Evolutionary conservation across 139 green algal species (phyloP).

Genomic region (Chlamydomonas sphaeroides): DNA sequence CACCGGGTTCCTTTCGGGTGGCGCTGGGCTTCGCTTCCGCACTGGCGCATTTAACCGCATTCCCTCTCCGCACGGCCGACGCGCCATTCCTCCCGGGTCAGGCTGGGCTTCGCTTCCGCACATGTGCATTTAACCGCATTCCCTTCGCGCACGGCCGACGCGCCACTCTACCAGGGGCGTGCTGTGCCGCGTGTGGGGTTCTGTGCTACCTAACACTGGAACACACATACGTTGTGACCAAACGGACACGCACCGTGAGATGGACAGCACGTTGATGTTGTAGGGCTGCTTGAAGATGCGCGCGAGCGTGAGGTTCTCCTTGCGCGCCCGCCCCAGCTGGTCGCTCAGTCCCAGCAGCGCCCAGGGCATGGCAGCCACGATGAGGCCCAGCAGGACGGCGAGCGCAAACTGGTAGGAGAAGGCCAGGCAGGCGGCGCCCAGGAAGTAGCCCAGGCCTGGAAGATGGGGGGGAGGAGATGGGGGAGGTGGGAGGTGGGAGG

Average conservation of each 20-base stretch:
- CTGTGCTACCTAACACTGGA: too few relatives aligned
- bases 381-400: slow-evolving; percentile 68
- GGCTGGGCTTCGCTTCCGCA: too few relatives aligned
- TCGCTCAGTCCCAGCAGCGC: slow-evolving; percentile 63
- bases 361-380: slow-evolving; percentile 81
- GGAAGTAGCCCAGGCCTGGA: slow-evolving; percentile 83
- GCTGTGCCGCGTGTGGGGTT: too few relatives aligned
- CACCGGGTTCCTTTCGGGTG: too few relatives aligned
- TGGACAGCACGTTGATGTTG: slow-evolving; percentile 83
- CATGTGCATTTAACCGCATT: too few relatives aligned
- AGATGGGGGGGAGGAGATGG: neutral
- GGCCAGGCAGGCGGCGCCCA: slow-evolving; percentile 76
- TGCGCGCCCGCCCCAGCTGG: slow-evolving; percentile 70
- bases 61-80: too few relatives aligned
- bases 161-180: too few relatives aligned
- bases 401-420: slow-evolving; percentile 82
- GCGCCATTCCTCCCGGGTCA: too few relatives aligned
- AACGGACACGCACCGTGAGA: slow-evolving; percentile 49
- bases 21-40: too few relatives aligned
- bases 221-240: too few relatives aligned
- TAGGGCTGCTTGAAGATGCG: slow-evolving; percentile 74
- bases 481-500: neutral
- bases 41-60: too few relatives aligned
- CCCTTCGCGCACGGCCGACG: too few relatives aligned
- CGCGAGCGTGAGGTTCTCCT: slow-evolving; percentile 76